These are phyloP conservation scores for Marasmius oreades DNA, from an alignment of 1,284 basidiomycete species.

Conservation along the genomic window DNA sequence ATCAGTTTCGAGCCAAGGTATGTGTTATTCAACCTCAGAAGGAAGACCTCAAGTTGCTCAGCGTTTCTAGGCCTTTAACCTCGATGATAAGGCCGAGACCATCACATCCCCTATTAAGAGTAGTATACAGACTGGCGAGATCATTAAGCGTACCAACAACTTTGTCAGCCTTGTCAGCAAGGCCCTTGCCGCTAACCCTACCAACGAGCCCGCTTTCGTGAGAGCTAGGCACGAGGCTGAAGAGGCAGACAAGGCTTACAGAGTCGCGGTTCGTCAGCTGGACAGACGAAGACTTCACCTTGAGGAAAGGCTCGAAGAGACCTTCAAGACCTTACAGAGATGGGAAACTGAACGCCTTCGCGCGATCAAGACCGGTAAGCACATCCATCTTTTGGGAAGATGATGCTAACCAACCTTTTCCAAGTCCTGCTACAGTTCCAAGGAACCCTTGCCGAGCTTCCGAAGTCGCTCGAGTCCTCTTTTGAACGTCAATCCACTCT, in stretches of 20 bases:
- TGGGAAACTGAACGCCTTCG: constrained; percentile 84
- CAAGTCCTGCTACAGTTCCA: constrained; percentile 82
- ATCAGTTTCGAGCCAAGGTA: constrained; percentile 77
- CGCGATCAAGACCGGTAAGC: constrained; percentile 76
- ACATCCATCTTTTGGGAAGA: neutral
- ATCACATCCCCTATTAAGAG: constrained; percentile 32
- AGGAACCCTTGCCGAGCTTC: constrained; percentile 67
- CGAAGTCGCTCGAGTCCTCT: constrained; percentile 60
- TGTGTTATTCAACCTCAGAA: constrained; percentile 13
- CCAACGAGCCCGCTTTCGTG: constrained; percentile 57
- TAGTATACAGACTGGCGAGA: constrained; percentile 43
- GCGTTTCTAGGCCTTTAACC: constrained; percentile 58
- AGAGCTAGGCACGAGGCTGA: constrained; percentile 74
- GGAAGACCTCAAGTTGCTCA: neutral
- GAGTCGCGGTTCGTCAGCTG: constrained; percentile 69
- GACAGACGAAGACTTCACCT: constrained; percentile 78
- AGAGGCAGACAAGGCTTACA: constrained; percentile 74
- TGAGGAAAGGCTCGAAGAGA: constrained; percentile 83
- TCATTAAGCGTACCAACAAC: constrained; percentile 65
- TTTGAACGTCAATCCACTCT: constrained; percentile 70
- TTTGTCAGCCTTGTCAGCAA: constrained; percentile 73
- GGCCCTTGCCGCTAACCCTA: constrained; percentile 51
- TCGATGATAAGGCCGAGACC: constrained; percentile 41
- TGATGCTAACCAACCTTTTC: constrained; percentile 10
- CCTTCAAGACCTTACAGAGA: constrained; percentile 72